These are phyloP conservation scores for Pinus taeda DNA, from an alignment of 75 land plant genomes.

Conservation along the genomic window DNA sequence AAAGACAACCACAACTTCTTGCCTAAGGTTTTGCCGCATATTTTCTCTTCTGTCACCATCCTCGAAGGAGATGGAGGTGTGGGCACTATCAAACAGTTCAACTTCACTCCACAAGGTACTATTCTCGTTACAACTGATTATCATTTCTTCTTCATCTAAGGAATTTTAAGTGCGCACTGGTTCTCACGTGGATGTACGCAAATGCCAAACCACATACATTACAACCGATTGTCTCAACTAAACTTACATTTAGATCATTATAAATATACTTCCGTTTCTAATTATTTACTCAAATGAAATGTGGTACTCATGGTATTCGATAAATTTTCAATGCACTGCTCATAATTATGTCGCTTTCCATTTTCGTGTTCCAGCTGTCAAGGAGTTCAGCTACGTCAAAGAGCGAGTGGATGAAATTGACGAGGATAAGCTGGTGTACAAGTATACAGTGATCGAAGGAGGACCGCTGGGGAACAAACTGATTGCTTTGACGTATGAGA, in stretches of 20 bases:
- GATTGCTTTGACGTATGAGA: too few species aligned
- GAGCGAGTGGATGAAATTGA: conserved; percentile 23
- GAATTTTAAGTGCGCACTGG: too few species aligned
- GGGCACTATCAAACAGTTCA: conserved; percentile 29
- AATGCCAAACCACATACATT: too few species aligned
- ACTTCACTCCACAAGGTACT: neutral
- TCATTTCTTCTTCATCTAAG: too few species aligned
- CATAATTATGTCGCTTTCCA: too few species aligned
- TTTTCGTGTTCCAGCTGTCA: neutral
- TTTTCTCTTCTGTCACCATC: conserved; percentile 10
- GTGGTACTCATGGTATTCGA: too few species aligned
- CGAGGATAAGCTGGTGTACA: conserved; percentile 9
- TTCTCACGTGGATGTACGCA: accelerated
- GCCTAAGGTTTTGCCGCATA: conserved; percentile 26
- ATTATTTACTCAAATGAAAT: too few species aligned
- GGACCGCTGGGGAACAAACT: conserved; percentile 9
- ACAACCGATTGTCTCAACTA: too few species aligned
- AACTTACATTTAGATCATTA: too few species aligned
- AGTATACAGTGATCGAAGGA: conserved; percentile 21
- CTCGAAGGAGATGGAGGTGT: conserved; percentile 38
- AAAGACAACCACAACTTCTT: conserved; percentile 22
- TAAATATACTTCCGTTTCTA: too few species aligned
- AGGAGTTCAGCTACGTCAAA: conserved; percentile 2
- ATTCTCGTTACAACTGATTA: too few species aligned
- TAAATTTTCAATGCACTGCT: too few species aligned